Conservation (phyloP, 179 eudicot genomes). For the Heliamphora pulchella region DNA sequence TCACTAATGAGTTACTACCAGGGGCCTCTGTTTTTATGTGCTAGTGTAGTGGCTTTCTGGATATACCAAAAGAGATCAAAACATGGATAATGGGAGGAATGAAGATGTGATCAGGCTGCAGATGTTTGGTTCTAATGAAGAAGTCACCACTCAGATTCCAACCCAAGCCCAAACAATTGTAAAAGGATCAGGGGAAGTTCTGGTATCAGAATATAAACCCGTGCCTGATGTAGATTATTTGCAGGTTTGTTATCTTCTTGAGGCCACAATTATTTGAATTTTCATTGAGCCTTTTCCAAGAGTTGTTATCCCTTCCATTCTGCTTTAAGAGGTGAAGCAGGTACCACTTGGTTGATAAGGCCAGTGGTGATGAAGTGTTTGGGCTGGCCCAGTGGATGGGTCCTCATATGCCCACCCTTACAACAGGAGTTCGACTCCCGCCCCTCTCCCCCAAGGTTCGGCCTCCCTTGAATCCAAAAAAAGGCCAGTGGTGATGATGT, state of each 20-base stretch:
- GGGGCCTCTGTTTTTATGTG: conserved; percentile 71
- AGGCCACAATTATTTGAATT: not conserved
- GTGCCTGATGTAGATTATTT: conserved; percentile 85
- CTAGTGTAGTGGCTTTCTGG: conserved; percentile 84
- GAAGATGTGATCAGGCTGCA: conserved; percentile 34
- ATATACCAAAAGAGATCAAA: conserved; percentile 39
- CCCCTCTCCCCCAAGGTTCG: no score
- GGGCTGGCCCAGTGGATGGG: no score
- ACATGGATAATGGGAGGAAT: conserved; percentile 33
- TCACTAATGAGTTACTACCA: conserved; percentile 78
- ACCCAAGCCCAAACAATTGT: conserved; percentile 72
- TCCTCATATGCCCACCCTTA: no score
- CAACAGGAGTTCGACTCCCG: no score
- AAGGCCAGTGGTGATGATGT: not conserved
- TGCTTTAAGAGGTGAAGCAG: not conserved
- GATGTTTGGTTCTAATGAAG: conserved; percentile 84
- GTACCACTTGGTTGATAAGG: not conserved
- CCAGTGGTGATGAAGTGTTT: no score
- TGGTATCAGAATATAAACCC: conserved; percentile 67
- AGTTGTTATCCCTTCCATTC: not conserved
- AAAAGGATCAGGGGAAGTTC: conserved; percentile 61
- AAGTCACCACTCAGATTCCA: conserved; percentile 58
- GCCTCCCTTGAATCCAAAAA: no score
- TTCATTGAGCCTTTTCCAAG: not conserved
- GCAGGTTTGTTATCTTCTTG: conserved; percentile 50